Evolutionary conservation across 257 asterid genomes (phyloP), one percentile per base, ranked within the genome.

Genomic region (Ilex aquifolium): DNA sequence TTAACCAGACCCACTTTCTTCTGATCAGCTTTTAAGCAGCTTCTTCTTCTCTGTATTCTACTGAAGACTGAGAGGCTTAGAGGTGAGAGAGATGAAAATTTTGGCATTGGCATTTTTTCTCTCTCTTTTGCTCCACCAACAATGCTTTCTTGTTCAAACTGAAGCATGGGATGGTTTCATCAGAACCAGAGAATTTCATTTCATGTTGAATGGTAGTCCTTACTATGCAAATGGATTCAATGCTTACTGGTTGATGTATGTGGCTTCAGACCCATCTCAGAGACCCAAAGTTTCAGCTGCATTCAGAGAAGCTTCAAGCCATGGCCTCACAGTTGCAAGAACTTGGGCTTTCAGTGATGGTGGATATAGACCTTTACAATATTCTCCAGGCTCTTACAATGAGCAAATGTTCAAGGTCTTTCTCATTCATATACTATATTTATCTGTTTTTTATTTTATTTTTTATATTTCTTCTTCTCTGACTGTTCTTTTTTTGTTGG

Each of bases 291-390:
- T 88, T 62, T 78, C 98, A 5, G 70, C 82, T 30, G 93, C 91
- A 29, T 86, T 91, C 69, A 76, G 80, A 21, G 85, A 88, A 65
- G 98, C 98, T 55, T 62, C 94, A 10, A 65, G 74, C 44, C 88
- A 76, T 66, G 96, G 94, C 74, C 96, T 91, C 62, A 82, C 88
- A 13, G 76, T 91, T 64, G 91, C 94, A 9, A 79, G 98, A 71
- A 91, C 98, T 49, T 91, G 98, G 98, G 98, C 96, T 48, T 91
- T 91, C 70, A 88, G 82, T 65, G 98, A 91, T 67, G 98, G 91
- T 21, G 98, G 96, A 29, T 84, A 88, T 62, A 75, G 76, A 13
- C 74, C 98, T 51, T 62, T 91, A 46, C 98, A 91, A 69, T 64
- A 58, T 31, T 69, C 80, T 21, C 98, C 96, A 65, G 96, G 96